phyloP scores from a whole-genome alignment of 73 alveolate species.

The Paramecium sonneborni region DNA sequence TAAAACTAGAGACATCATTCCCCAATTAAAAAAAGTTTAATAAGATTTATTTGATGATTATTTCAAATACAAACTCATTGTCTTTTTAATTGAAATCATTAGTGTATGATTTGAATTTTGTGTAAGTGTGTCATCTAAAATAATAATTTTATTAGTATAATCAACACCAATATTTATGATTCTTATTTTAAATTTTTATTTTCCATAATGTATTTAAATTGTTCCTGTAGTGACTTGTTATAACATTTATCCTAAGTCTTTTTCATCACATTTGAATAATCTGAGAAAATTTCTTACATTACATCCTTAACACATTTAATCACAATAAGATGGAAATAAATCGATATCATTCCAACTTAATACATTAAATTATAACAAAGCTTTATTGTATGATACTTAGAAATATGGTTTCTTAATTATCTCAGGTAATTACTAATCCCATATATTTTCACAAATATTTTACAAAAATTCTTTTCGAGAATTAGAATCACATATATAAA shows the following conservation, averaged over 20 bases:
- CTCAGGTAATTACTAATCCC: background rate
- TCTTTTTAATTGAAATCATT: background rate
- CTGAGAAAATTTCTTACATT: constrained; percentile 1
- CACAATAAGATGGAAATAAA: background rate
- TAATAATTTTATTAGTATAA: background rate
- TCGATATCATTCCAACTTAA: background rate
- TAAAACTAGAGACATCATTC: background rate
- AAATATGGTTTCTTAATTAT: background rate
- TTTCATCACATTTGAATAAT: background rate
- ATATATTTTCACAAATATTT: background rate
- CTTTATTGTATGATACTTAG: background rate
- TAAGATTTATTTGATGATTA: background rate
- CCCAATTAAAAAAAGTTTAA: background rate
- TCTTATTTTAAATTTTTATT: background rate
- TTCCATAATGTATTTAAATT: background rate
- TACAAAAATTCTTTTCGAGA: background rate
- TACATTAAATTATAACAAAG: background rate
- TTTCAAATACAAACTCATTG: background rate
- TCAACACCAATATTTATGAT: background rate
- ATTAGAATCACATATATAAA: background rate
- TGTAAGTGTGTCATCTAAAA: background rate
- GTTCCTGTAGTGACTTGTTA: background rate
- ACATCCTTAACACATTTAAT: background rate
- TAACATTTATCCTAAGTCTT: background rate
- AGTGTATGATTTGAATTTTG: background rate